phyloP scores from a whole-genome alignment of 176 grass and related monocot genomes.

The Avena atlantica region DNA sequence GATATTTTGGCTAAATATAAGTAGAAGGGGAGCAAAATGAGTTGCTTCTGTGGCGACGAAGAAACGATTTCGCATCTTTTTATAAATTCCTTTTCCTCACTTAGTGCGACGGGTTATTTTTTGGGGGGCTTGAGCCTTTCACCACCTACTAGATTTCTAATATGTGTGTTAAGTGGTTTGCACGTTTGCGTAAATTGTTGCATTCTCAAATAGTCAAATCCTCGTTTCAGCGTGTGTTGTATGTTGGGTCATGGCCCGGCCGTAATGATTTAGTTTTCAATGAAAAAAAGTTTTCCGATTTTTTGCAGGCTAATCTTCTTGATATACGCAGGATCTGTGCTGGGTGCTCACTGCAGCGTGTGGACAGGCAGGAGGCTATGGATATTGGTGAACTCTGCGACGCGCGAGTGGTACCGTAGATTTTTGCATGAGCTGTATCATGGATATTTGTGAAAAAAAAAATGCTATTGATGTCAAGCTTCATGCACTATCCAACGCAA shows the following conservation, averaged over 20 bases:
- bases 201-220: background rate
- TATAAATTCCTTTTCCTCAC: background rate
- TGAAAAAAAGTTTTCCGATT: background rate
- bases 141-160: background rate
- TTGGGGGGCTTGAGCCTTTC: background rate
- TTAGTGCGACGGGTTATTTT: background rate
- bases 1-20: background rate
- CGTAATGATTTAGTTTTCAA: background rate
- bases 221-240: background rate
- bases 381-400: background rate
- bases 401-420: background rate
- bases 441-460: background rate
- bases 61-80: background rate
- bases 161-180: background rate
- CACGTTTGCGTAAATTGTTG: background rate
- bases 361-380: background rate
- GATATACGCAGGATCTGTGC: background rate
- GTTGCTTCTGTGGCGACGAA: background rate
- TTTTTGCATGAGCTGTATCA: background rate
- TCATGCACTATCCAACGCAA: no score
- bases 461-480: background rate
- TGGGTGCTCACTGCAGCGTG: background rate
- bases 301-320: background rate
- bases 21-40: background rate
- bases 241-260: background rate